phyloP scores from a whole-genome alignment of 2,329 filamentous ascomycete genomes.

The Sarocladium strictum region DNA sequence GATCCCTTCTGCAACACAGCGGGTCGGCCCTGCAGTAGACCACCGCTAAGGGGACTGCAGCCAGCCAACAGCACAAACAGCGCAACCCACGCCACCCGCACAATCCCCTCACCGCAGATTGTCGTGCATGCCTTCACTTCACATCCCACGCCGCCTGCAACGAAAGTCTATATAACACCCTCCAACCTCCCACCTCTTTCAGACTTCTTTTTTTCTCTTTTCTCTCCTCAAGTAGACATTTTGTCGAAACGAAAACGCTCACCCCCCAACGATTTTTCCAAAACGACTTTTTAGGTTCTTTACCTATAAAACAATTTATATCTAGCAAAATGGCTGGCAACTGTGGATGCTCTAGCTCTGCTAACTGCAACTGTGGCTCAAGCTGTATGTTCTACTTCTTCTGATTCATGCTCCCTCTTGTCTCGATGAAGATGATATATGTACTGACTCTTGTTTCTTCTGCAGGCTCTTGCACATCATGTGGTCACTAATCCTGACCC shows the following conservation, averaged over 20 bases:
- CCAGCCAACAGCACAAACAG: slow-evolving; percentile 7
- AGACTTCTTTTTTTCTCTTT: background rate
- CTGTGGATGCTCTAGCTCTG: slow-evolving; percentile 9
- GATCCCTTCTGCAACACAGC: slow-evolving; percentile 4
- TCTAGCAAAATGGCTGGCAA: slow-evolving; percentile 9
- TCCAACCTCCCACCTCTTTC: background rate
- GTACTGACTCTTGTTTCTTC: background rate
- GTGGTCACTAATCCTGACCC: slow-evolving; percentile 5
- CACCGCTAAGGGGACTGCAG: background rate
- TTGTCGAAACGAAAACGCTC: slow-evolving; percentile 10
- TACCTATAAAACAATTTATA: slow-evolving; percentile 7
- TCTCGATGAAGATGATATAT: background rate
- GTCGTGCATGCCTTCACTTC: background rate
- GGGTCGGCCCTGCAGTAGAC: slow-evolving; percentile 3
- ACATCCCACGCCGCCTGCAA: background rate
- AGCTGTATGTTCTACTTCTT: slow-evolving; percentile 5
- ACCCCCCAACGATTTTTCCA: slow-evolving; percentile 7
- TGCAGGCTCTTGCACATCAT: slow-evolving; percentile 9
- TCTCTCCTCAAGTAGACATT: slow-evolving; percentile 10
- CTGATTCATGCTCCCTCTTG: background rate
- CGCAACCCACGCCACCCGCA: slow-evolving; percentile 2
- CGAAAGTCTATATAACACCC: slow-evolving; percentile 9
- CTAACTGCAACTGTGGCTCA: slow-evolving; percentile 9
- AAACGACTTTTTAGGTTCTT: slow-evolving; percentile 9
- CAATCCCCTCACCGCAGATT: background rate